Evolutionary conservation across 805 yeast genomes (phyloP), one percentile per base, ranked within the genome.

Genomic region (Pichia paraexigua): DNA sequence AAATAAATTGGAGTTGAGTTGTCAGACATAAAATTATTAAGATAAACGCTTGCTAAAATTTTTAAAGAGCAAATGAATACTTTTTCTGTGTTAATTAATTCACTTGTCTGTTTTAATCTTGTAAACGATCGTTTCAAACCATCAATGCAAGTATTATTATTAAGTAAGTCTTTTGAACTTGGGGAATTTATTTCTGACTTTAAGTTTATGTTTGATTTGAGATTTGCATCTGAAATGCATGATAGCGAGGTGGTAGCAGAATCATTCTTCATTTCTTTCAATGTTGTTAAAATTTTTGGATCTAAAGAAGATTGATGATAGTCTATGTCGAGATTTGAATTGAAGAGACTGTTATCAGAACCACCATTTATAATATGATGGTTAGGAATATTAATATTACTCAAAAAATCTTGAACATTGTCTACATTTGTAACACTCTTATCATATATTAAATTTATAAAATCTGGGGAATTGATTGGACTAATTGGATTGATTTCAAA

Each of bases 51-150:
- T 8, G 68, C 64, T 20, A 80, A 62, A 54, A 75, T 61, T 40
- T 66, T 67, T 46, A 80, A 60, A 1, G 77, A 73, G 43, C 67
- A 65, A n/a, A 78, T 61, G 57, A 77, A 80, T 1, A 64, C 65
- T 25, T 66, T 69, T 57, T 80, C 86, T 13, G 79, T 78, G 15
- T 69, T 70, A 0, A 75, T 49, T 6, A 80, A 59, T 58, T 80
- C 86, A 50, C 75, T 63, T 27, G 67, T 56, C 49, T 62, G 67
- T 45, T 65, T 64, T 37, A 59, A 61, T 45, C 68, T 52, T 2
- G 61, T 52, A 50, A 62, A 64, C 3, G 62, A 57, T 30, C 63
- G 48, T 45, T 57, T 57, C 7, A 49, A 18, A 22, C 10, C 7
- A 13, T 49, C 46, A 5, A 44, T 22, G 11, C 51, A 41, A 11